A percentile compares a stretch with the other conserved stretches of the same genome.
These are phyloP conservation scores for Oryza meyeriana DNA, from an alignment of 176 grass and related monocot species.

Conservation along the genomic window DNA sequence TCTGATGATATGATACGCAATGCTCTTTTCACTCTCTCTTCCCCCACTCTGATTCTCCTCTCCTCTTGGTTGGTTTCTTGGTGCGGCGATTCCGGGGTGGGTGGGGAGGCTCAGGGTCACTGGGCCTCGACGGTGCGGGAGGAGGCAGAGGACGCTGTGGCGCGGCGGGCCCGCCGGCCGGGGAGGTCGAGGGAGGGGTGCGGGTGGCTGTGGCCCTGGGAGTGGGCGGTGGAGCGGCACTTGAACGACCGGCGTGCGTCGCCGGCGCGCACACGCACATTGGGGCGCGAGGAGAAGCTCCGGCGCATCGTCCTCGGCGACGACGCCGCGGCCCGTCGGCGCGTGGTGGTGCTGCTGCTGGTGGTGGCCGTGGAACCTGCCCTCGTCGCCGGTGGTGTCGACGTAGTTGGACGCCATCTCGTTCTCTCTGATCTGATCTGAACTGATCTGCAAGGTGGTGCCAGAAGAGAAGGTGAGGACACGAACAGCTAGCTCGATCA, in stretches of 20 bases:
- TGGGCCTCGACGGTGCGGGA: conserved; percentile 63
- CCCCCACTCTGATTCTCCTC: background rate
- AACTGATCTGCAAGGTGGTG: conserved; percentile 16
- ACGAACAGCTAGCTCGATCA: background rate
- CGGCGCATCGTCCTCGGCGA: conserved; percentile 44
- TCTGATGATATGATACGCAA: conserved; percentile 6
- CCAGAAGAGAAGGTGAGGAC: background rate
- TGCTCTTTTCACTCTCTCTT: background rate
- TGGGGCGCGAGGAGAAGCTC: conserved; percentile 42
- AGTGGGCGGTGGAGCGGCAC: conserved; percentile 82
- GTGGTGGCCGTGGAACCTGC: conserved; percentile 35
- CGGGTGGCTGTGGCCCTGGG: conserved; percentile 40
- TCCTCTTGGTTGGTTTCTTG: background rate
- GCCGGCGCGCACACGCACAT: conserved; percentile 81
- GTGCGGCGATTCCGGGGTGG: background rate
- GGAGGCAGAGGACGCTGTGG: conserved; percentile 22
- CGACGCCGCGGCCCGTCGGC: conserved; percentile 37
- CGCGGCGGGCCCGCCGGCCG: background rate
- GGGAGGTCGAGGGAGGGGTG: conserved; percentile 30
- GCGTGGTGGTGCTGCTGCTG: conserved; percentile 20
- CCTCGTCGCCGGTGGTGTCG: conserved; percentile 47
- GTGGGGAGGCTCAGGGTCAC: conserved; percentile 14
- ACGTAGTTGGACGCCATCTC: conserved; percentile 75
- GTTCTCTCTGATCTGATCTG: background rate
- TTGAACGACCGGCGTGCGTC: conserved; percentile 75